These are phyloP conservation scores for Cicer chorassanicum DNA, from an alignment of 306 rosid genomes.

Conservation along the genomic window DNA sequence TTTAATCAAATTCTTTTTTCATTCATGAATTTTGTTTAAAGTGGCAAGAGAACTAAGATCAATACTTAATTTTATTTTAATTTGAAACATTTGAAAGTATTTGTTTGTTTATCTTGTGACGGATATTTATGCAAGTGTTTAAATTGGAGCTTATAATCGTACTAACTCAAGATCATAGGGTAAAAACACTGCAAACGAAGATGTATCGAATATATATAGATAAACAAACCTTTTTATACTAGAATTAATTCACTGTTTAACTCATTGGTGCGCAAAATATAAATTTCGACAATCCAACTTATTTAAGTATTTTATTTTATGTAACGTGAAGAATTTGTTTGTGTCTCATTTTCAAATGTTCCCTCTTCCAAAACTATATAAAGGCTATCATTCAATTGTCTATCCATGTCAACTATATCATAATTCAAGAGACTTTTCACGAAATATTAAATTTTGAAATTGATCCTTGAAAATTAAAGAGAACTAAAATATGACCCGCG, in stretches of 20 bases:
- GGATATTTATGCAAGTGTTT: too few species aligned
- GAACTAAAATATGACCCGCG: too few species aligned
- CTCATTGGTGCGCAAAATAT: background rate
- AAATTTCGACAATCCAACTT: background rate
- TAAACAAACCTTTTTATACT: background rate
- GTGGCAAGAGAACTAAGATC: too few species aligned
- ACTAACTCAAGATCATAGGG: background rate
- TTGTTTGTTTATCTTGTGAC: too few species aligned
- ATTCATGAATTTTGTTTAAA: too few species aligned
- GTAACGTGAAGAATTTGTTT: background rate
- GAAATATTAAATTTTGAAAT: too few species aligned
- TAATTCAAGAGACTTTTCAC: too few species aligned
- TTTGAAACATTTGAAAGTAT: too few species aligned
- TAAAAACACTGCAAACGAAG: background rate
- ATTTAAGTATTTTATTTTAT: slow-evolving; percentile 18
- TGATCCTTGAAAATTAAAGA: too few species aligned
- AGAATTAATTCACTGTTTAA: slow-evolving; percentile 4
- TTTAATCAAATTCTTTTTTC: too few species aligned
- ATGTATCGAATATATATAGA: background rate
- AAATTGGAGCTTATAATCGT: background rate
- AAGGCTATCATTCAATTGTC: background rate
- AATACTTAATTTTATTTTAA: too few species aligned
- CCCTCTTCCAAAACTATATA: slow-evolving; percentile 15
- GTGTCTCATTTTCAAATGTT: slow-evolving; percentile 20
- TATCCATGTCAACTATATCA: too few species aligned